Base-by-base conservation (phyloP, 2,329 filamentous ascomycete genomes). In the Thelonectria olida region DNA sequence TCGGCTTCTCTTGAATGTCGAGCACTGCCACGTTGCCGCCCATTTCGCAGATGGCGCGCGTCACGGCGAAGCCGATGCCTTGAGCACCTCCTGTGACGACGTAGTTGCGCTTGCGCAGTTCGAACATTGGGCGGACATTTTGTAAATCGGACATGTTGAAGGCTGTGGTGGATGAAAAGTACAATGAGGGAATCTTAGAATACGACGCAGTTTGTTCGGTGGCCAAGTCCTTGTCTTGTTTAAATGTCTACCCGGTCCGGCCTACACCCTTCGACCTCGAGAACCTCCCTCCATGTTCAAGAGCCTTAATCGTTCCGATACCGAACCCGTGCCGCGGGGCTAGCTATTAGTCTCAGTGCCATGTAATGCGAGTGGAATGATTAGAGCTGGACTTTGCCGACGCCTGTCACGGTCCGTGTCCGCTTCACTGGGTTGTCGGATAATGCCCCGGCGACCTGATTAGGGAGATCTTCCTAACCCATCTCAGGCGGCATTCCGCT, bases 11-110 rank as follows among this genome's bases (percentile, higher is more conserved):
- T 34, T 75, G 71, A 7, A 77, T 71, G 49, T 78, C 78, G 51
- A 76, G 54, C 5, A 79, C 73, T 2, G 75, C 75, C 7, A 80
- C 75, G 42, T 79, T 78, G 7, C 78, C 79, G 17, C 76, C 78
- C 71, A 79, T 76, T 25, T 80, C 76, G 38, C 73, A 75, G 13
- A 80, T 78, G 5, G 78, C 78, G 9, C 73, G 71, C 0, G 73
- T 73, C 7, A 73, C 67, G 10, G 78, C 77, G 31, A 77, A 78
- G 1, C 79, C 78, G 36, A 80, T 78, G 6, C 79, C 79, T 27
- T 77, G 75, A 6, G 72, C 76, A 28, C 78, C 78, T 4, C 78
- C 78, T 0, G 78, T 80, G 23, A 80, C 68, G 22, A 80, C 66
- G 69, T 75, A 78, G 65, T 74, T 79, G 54, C 74, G 72, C 51